Evolutionary conservation across 148 eudicot species (phyloP), one percentile per base, ranked within the genome.

Genomic region (Suaeda aralocaspica): DNA sequence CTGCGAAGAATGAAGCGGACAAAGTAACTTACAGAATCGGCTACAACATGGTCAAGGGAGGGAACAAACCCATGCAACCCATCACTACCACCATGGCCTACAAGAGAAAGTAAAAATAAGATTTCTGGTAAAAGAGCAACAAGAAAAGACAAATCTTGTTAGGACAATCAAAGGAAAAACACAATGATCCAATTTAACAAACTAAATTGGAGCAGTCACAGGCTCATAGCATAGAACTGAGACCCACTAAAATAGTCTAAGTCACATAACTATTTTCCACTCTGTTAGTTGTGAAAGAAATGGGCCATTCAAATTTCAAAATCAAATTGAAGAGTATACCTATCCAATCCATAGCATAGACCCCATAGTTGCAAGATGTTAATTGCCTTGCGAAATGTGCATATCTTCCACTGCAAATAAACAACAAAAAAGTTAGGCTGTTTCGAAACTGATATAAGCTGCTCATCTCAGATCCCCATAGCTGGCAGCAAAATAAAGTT

Each of bases 51-150:
- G 69, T 93, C 98, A 74, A 93, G 89, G 42, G 98, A 93, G 68
- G 93, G 96, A 49, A 93, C 98, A 67, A 88, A 93, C 64, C 98
- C 98, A 71, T 93, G 98, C 46, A 92, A 70, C 60, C 98, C 98
- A 80, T 92, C 98, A 81, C 98, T 92, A 36, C 98, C 96, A 50
- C 98, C 98, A 65, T 93, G 98, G 76, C 98, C 98, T 92, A 61
- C 63, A 61, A 69, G 48, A 65, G 13, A 46, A 70, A 41, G 56
- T 6, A 18, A 24, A 64, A 9, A 19, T 18, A 8, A 28, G 69
- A 44, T 33, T 28, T n/a, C 39, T 13, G 18, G 2, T 6, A 33
- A 72, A 59, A 12, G 24, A 50, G 6, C 36, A 30, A 41, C 22
- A 15, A 31, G 19, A 63, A 51, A 50, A 11, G 28, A 19, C 9